These are phyloP conservation scores for Globisporangium nodosum DNA, from an alignment of 352 stramenopile genomes.

Conservation along the genomic window DNA sequence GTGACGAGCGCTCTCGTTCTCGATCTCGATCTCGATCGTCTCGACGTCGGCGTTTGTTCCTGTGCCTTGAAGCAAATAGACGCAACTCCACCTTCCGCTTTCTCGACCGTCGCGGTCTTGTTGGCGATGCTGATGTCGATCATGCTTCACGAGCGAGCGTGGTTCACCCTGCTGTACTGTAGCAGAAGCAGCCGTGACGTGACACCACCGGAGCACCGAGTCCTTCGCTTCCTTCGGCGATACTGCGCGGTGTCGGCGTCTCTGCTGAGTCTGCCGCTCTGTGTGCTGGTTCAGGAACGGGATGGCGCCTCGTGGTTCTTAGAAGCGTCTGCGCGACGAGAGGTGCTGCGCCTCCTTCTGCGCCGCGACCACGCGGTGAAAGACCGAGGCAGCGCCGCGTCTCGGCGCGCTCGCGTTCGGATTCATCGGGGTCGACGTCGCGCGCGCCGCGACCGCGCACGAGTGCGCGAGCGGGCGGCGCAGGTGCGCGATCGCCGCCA, in stretches of 20 bases:
- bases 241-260: neutral
- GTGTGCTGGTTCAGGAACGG: neutral
- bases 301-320: conserved; percentile 1
- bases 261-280: too few relatives aligned
- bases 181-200: neutral
- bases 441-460: conserved; percentile 6
- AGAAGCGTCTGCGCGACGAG: conserved; percentile 22
- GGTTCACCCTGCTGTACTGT: too few relatives aligned
- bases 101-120: neutral
- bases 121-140: too few relatives aligned
- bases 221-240: conserved; percentile 9
- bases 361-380: conserved; percentile 20
- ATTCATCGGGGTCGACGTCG: neutral
- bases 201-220: neutral
- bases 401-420: conserved; percentile 1
- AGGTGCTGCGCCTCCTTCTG: conserved; percentile 24
- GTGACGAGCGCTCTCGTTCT: neutral
- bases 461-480: conserved; percentile 10
- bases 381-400: conserved; percentile 13
- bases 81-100: neutral
- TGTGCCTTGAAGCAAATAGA: neutral
- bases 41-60: too few relatives aligned
- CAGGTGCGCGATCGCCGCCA: conserved; percentile 15
- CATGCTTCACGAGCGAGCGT: too few relatives aligned
- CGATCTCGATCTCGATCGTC: too few relatives aligned